Evolutionary conservation across 345 rosid species (phyloP).

Genomic region (Eutrema heterophyllum): DNA sequence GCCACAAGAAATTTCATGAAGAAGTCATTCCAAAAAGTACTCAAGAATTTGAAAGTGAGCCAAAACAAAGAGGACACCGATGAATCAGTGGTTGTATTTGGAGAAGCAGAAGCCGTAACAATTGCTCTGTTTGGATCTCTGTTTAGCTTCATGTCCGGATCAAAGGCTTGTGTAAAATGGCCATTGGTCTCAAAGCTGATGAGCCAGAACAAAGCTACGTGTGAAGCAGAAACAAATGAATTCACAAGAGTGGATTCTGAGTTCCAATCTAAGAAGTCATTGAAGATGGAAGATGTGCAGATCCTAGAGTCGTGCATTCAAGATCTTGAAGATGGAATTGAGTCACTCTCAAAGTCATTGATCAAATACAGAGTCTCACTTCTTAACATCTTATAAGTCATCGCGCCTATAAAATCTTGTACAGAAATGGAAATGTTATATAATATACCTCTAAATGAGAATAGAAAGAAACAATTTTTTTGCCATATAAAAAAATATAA

Average conservation of each 20-base stretch:
- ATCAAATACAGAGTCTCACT: conserved; percentile 40
- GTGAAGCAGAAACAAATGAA: conserved; percentile 33
- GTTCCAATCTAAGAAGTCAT: conserved; percentile 13
- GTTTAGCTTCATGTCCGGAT: conserved; percentile 33
- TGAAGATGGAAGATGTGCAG: conserved; percentile 20
- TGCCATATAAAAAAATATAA: background rate
- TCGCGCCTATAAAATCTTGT: conserved; percentile 9
- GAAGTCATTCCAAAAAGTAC: conserved; percentile 39
- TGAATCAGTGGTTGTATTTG: conserved; percentile 21
- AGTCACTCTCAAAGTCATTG: conserved; percentile 33
- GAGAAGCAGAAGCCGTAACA: conserved; percentile 34
- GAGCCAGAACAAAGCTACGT: conserved; percentile 24
- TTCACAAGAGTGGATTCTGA: conserved; percentile 29
- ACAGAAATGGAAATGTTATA: background rate
- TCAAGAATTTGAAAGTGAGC: conserved; percentile 25
- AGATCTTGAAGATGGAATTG: conserved; percentile 44
- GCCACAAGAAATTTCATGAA: conserved; percentile 40
- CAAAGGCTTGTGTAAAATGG: conserved; percentile 26
- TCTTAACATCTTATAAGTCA: conserved; percentile 33
- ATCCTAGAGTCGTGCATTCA: conserved; percentile 35
- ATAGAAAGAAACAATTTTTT: background rate
- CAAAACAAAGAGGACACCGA: conserved; percentile 13
- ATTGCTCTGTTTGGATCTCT: conserved; percentile 32
- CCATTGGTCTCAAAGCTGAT: conserved; percentile 33
- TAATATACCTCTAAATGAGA: background rate